phyloP scores from a whole-genome alignment of 2,329 filamentous ascomycete species.

The Pestalotiopsis sp. region DNA sequence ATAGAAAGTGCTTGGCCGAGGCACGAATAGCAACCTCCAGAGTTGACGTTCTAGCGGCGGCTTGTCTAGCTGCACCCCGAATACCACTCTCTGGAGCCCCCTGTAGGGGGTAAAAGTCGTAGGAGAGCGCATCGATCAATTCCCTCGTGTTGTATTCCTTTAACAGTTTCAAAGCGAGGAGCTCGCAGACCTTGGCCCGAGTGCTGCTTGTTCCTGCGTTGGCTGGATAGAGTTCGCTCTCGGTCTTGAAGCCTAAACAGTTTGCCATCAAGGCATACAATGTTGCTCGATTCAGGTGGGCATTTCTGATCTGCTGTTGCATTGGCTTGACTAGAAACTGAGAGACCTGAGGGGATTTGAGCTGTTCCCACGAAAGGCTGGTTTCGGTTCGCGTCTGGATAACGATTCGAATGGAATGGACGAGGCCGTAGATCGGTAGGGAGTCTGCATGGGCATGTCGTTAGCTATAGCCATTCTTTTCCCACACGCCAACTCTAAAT shows the following conservation, averaged over 20 bases:
- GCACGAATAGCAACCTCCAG: conserved; percentile 92
- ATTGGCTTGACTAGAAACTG: conserved; percentile 96
- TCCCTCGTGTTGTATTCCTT: conserved; percentile 89
- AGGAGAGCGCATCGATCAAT: conserved; percentile 90
- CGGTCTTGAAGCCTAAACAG: conserved; percentile 89
- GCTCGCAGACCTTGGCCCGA: conserved; percentile 84
- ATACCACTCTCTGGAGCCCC: conserved; percentile 59
- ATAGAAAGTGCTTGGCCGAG: conserved; percentile 88
- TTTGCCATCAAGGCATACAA: conserved; percentile 92
- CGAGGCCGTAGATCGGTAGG: conserved; percentile 86
- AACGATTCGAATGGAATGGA: conserved; percentile 84
- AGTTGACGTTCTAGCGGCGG: conserved; percentile 80
- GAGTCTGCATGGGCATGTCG: conserved; percentile 58
- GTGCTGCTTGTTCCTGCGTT: conserved; percentile 85
- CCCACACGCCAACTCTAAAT: background rate
- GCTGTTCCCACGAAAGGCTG: conserved; percentile 89
- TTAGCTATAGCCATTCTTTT: background rate
- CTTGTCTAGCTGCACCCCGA: conserved; percentile 44
- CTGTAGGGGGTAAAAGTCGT: conserved; percentile 92
- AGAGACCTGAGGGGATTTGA: conserved; percentile 92
- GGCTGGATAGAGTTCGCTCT: conserved; percentile 78
- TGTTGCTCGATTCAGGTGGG: conserved; percentile 84
- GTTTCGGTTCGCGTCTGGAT: conserved; percentile 88
- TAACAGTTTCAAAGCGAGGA: conserved; percentile 85
- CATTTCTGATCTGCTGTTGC: conserved; percentile 81